phyloP scores from a whole-genome alignment of 352 stramenopile species.

The Achlya hypogyna region DNA sequence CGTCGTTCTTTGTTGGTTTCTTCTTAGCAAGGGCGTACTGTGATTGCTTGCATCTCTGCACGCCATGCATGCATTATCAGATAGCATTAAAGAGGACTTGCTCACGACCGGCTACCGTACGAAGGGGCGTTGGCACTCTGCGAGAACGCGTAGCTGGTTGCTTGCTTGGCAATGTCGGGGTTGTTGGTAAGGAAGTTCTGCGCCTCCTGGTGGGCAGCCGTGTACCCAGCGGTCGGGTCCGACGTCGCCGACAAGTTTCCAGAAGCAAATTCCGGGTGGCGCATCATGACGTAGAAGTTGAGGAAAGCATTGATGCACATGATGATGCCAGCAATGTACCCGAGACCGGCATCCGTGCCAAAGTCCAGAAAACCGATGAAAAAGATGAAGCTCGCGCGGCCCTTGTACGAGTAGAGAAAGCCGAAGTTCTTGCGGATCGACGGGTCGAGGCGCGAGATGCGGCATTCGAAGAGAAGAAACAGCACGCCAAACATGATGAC shows the following conservation, averaged over 20 bases:
- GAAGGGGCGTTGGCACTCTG: background rate
- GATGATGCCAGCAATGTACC: slow-evolving; percentile 18
- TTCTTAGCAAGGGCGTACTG: too few species aligned
- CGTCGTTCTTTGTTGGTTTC: too few species aligned
- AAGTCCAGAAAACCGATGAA: slow-evolving; percentile 23
- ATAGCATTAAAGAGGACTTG: background rate
- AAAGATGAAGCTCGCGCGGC: slow-evolving; percentile 21
- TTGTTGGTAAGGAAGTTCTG: slow-evolving; percentile 17
- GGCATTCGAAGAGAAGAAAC: slow-evolving; percentile 23
- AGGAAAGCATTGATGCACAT: slow-evolving; percentile 21
- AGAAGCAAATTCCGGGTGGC: slow-evolving; percentile 18
- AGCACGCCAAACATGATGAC: slow-evolving; percentile 21
- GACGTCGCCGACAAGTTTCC: slow-evolving; percentile 17
- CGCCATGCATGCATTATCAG: background rate
- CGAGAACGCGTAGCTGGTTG: slow-evolving; percentile 16
- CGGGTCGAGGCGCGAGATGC: slow-evolving; percentile 10
- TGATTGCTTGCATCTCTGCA: too few species aligned
- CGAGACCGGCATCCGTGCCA: slow-evolving; percentile 18
- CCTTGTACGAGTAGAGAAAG: slow-evolving; percentile 22
- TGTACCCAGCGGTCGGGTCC: slow-evolving; percentile 17
- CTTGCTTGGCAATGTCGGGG: slow-evolving; percentile 22
- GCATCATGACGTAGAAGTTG: slow-evolving; percentile 21
- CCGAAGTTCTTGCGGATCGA: slow-evolving; percentile 21
- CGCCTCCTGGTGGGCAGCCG: slow-evolving; percentile 12
- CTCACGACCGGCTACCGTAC: slow-evolving; percentile 12